Conservation (phyloP, 306 rosid species). For the peach (Prunus persica) region DNA sequence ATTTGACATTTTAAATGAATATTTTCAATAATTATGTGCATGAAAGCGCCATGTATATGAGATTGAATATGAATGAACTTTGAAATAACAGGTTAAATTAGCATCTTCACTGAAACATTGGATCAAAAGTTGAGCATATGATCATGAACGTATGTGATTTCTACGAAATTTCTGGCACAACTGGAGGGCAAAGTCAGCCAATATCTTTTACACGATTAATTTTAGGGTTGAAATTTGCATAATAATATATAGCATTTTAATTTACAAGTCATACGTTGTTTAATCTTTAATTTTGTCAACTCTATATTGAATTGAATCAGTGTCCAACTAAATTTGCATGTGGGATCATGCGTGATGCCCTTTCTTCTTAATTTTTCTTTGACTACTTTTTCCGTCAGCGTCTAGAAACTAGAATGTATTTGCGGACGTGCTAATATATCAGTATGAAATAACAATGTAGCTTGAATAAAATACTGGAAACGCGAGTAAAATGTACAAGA, state of each 20-base stretch:
- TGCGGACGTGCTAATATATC: too few species aligned
- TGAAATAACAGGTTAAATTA: too few species aligned
- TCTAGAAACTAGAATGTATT: too few species aligned
- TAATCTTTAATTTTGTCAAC: not conserved
- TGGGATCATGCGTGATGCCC: not conserved
- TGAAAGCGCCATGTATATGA: not conserved
- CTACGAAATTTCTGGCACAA: not conserved
- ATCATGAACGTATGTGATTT: not conserved
- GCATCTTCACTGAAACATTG: not conserved
- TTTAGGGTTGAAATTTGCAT: not conserved
- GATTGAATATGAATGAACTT: not conserved
- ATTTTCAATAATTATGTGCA: not conserved
- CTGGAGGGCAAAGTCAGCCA: not conserved
- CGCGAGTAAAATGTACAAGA: too few species aligned
- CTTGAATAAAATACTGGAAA: too few species aligned
- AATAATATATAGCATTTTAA: not conserved
- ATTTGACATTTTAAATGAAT: not conserved
- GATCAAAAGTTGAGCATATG: not conserved
- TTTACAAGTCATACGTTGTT: not conserved
- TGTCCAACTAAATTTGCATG: not conserved
- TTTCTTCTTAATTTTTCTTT: not conserved
- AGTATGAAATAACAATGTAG: too few species aligned
- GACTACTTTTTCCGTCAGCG: too few species aligned
- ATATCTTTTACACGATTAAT: not conserved
- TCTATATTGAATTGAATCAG: not conserved